These are phyloP conservation scores for Schwanniomyces vanrijiae DNA, from an alignment of 805 yeast species.

Conservation along the genomic window DNA sequence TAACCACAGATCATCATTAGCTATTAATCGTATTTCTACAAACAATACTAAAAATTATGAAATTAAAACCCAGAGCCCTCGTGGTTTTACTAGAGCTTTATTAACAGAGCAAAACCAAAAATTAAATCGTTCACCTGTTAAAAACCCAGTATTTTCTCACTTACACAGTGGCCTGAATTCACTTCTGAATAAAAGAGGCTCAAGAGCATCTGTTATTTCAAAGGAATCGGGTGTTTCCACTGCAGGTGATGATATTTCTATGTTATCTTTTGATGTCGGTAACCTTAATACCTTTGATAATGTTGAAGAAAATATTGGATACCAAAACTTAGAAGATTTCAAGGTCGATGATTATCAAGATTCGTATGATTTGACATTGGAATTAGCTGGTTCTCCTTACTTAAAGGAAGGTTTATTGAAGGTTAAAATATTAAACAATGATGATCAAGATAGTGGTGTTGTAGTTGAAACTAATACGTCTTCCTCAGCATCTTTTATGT, in stretches of 20 bases:
- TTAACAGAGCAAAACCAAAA: constrained; percentile 27
- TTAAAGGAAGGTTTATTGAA: constrained; percentile 69
- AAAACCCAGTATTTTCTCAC: constrained; percentile 7
- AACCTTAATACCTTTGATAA: constrained; percentile 15
- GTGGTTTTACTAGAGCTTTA: constrained; percentile 43
- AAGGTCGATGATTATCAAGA: constrained; percentile 43
- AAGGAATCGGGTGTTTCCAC: constrained; percentile 25
- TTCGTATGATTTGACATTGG: constrained; percentile 59
- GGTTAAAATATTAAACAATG: constrained; percentile 37
- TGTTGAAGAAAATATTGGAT: constrained; percentile 12
- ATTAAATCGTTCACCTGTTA: constrained; percentile 9
- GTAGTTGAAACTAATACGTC: constrained; percentile 10
- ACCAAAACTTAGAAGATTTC: constrained; percentile 34
- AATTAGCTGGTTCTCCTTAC: constrained; percentile 74
- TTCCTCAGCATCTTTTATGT: constrained; percentile 7
- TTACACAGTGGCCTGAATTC: neutral
- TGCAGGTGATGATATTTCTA: constrained; percentile 30
- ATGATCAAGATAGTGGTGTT: constrained; percentile 29
- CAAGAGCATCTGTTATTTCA: constrained; percentile 34
- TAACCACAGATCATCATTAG: constrained; percentile 23
- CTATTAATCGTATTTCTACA: constrained; percentile 33
- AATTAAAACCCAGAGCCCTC: constrained; percentile 1
- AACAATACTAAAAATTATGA: constrained; percentile 14
- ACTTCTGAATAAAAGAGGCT: constrained; percentile 27
- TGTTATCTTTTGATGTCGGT: constrained; percentile 34